Evolutionary conservation across 805 yeast species (phyloP), one percentile per base, ranked within the genome.

Genomic region (Pichia scutulata): DNA sequence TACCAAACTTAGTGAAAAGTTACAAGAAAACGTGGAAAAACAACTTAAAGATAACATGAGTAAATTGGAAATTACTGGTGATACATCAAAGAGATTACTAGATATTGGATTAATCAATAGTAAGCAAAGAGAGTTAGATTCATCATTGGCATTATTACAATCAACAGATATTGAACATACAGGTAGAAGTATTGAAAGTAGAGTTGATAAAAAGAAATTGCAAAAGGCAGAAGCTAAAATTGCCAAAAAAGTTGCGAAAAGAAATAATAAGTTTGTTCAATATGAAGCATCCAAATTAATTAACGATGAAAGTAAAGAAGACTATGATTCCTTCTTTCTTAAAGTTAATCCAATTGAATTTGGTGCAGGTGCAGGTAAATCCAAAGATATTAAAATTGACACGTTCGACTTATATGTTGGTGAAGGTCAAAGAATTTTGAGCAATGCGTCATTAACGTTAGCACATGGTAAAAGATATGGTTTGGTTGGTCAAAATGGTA

Each of bases 401-500:
- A 84, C 83, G 59, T 87, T 93, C 63, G 99, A 93, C 68, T 74
- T 93, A 52, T 89, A 89, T 63, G 97, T 93, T 53, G 98, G 99
- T 53, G 95, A 87, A 52, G 98, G 97, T 55, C 84, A 86, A 68
- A 81, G 99, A 70, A 92, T 93, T 49, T 75, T 93, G 55, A 81
- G 92, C 42, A 95, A 90, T 66, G 84, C 98, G 25, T 77, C 89
- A 23, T 78, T 93, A 57, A 82, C 96, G 1, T 76, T 93, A 56
- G 83, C 96, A 26, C 84, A 84, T 65, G 99, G 99, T 49, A 89
- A 86, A 67, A 81, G 98, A 66, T 93, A 93, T 60, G 99, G 99
- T 80, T 72, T 93, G 48, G 97, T 93, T 42, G 99, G 99, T 69
- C 95, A 90, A 66, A 93, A 93, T 73, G 99, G 99, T 92, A 90